Evolutionary conservation across 345 rosid species (phyloP).

Genomic region (Anastatica hierochuntica): DNA sequence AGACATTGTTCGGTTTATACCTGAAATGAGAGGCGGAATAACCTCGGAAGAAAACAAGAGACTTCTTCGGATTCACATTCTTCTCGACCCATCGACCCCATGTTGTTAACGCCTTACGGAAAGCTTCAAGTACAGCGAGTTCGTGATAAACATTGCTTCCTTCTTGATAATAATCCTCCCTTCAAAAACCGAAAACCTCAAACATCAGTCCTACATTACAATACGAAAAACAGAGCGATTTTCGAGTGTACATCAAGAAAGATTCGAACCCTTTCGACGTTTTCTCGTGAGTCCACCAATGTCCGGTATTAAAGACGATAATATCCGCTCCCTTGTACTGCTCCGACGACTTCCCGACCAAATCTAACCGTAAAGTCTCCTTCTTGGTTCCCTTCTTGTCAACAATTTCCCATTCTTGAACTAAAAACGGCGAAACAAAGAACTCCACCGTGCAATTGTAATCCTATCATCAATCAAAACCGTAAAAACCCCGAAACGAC

Average conservation of each 20-base stretch:
- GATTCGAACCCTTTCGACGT: constrained; percentile 69
- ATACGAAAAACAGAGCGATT: not conserved
- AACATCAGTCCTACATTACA: constrained; percentile 9
- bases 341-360: constrained; percentile 62
- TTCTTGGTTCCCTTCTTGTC: constrained; percentile 53
- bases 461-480: constrained; percentile 37
- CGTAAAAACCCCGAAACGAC: too few species aligned
- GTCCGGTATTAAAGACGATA: constrained; percentile 13
- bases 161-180: constrained; percentile 96
- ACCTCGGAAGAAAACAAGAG: constrained; percentile 83
- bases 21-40: constrained; percentile 92
- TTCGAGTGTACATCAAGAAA: too few species aligned
- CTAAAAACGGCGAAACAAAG: constrained; percentile 89
- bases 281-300: constrained; percentile 99
- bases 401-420: constrained; percentile 69
- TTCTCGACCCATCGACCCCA: constrained; percentile 97
- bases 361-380: constrained; percentile 87
- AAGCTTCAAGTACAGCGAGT: constrained; percentile 85
- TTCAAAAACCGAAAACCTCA: constrained; percentile 17
- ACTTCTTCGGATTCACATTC: constrained; percentile 55
- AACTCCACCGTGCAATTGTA: constrained; percentile 71
- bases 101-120: constrained; percentile 83
- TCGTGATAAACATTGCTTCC: constrained; percentile 79
- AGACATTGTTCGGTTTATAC: constrained; percentile 25
- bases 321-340: constrained; percentile 73